A percentile compares a stretch with the other conserved stretches of the same genome.
Evolutionary conservation across 1,139 yeast genomes (phyloP).

Genomic region (Kazachstania sp.): DNA sequence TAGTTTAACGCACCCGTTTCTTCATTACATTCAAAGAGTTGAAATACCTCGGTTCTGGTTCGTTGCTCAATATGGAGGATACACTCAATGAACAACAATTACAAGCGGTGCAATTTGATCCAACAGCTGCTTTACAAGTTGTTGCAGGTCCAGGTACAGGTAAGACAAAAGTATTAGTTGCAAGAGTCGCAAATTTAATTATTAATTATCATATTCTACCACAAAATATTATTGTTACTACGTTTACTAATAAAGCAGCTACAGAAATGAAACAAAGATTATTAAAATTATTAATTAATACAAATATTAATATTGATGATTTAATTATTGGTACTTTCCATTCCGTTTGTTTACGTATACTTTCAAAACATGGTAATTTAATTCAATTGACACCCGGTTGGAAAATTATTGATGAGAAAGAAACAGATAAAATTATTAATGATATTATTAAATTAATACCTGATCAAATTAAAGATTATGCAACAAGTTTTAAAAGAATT

Average conservation of each 20-base stretch:
- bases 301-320: constrained; percentile 34
- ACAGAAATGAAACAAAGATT: constrained; percentile 67
- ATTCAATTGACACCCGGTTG: constrained; percentile 41
- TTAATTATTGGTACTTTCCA: constrained; percentile 82
- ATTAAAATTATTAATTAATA: constrained; percentile 34
- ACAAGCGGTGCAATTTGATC: constrained; percentile 51
- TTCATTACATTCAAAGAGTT: no score
- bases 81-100: constrained; percentile 50
- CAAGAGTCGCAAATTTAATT: constrained; percentile 67
- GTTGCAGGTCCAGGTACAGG: constrained; percentile 93
- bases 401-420: constrained; percentile 61
- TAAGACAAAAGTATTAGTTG: constrained; percentile 71
- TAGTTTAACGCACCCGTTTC: no score
- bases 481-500: constrained; percentile 22
- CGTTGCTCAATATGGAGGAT: neutral
- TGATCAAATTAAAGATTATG: constrained; percentile 28
- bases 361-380: constrained; percentile 47
- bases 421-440: constrained; percentile 43
- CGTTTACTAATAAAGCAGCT: constrained; percentile 89
- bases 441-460: constrained; percentile 35
- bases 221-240: constrained; percentile 63
- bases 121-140: constrained; percentile 53
- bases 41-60: no score
- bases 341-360: constrained; percentile 57
- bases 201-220: constrained; percentile 47